These are phyloP conservation scores for Triglochin maritima DNA, from an alignment of 106 monocot genomes.

Conservation along the genomic window DNA sequence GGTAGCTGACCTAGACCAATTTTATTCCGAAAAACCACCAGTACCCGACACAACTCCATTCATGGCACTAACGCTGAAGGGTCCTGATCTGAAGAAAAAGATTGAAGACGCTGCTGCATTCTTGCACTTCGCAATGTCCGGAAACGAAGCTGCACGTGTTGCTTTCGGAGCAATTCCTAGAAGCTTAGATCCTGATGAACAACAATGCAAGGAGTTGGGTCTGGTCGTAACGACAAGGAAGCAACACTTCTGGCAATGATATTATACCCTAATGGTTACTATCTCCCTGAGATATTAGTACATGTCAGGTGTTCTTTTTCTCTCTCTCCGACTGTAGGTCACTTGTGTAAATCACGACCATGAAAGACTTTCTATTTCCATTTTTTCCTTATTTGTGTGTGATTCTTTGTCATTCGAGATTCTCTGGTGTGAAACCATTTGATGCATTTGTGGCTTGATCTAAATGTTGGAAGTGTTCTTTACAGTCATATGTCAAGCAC, in stretches of 20 bases:
- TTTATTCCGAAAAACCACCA: background rate
- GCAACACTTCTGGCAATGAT: background rate
- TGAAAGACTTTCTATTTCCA: too few relatives aligned
- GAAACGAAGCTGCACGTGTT: slow-evolving; percentile 38
- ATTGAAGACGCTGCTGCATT: slow-evolving; percentile 43
- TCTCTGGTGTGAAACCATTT: too few relatives aligned
- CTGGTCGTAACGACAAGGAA: background rate
- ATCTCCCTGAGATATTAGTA: too few relatives aligned
- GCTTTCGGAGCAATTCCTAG: slow-evolving; percentile 67
- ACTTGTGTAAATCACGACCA: too few relatives aligned
- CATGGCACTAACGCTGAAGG: slow-evolving; percentile 8
- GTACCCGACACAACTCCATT: slow-evolving; percentile 3
- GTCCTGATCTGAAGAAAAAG: slow-evolving; percentile 15
- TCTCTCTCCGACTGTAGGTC: too few relatives aligned
- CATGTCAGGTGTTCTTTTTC: background rate
- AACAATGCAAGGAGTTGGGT: slow-evolving; percentile 49
- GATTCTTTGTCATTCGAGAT: too few relatives aligned
- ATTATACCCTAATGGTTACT: too few relatives aligned
- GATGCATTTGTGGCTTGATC: too few relatives aligned
- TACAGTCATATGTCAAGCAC: too few relatives aligned
- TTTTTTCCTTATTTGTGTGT: too few relatives aligned
- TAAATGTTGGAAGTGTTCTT: too few relatives aligned
- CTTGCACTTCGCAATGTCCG: slow-evolving; percentile 42
- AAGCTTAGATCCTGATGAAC: slow-evolving; percentile 54
- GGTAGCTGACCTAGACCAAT: slow-evolving; percentile 34